Evolutionary conservation across 2,329 filamentous ascomycete species (phyloP).

Genomic region (Colletotrichum euphorbiae): DNA sequence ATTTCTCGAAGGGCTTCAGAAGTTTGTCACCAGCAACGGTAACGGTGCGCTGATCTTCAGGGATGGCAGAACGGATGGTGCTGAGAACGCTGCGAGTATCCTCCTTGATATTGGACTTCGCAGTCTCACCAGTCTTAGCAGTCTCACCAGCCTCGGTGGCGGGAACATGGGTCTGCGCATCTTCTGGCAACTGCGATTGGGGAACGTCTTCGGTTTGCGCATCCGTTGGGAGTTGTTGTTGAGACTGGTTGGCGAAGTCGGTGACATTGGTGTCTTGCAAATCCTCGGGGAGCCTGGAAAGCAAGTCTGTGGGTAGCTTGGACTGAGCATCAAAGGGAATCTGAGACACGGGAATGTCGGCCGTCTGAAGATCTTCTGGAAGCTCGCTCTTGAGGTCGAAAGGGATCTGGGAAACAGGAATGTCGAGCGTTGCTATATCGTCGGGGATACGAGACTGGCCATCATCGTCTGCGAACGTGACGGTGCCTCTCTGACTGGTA

Average conservation of each 20-base stretch:
- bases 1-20: conserved; percentile 50
- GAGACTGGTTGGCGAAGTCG: neutral
- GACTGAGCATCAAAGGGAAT: conserved; percentile 32
- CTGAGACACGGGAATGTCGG: conserved; percentile 36
- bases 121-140: conserved; percentile 15
- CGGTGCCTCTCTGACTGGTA: no score
- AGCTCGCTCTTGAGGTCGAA: conserved; percentile 31
- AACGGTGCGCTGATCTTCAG: conserved; percentile 30
- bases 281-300: conserved; percentile 12
- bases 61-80: conserved; percentile 33
- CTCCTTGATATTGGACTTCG: conserved; percentile 30
- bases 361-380: conserved; percentile 39
- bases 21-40: conserved; percentile 37
- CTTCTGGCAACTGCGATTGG: neutral
- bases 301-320: conserved; percentile 22
- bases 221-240: neutral
- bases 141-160: conserved; percentile 5
- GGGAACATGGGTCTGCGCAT: neutral
- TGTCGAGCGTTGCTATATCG: conserved; percentile 30
- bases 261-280: neutral
- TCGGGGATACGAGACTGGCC: conserved; percentile 8
- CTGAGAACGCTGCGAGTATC: conserved; percentile 28
- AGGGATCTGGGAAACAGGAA: conserved; percentile 33
- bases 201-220: conserved; percentile 14
- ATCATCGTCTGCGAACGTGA: neutral